Base-by-base conservation (phyloP, 805 yeast species). In the Yarrowia yakushimensis region DNA sequence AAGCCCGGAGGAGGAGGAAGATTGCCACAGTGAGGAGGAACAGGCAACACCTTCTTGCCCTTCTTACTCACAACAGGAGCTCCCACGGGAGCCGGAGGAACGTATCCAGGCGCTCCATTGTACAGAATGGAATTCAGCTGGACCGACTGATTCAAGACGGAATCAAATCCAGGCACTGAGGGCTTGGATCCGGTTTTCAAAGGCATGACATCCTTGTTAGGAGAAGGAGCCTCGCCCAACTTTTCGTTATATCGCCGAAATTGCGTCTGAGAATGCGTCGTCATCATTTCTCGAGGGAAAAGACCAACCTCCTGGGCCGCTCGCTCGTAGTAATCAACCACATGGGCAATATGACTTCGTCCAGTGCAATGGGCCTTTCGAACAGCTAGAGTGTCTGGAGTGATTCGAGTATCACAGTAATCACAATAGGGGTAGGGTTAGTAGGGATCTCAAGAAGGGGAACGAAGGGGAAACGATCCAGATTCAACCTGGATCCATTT, bases 351-450 rank as follows among this genome's bases (percentile, higher is more conserved):
- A 73, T 90, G 97, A 72, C 88, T 86, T 68, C 82, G 83, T 10
- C 97, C 97, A 39, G 81, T 76, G 42, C 88, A 72, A 73, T 90
- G 97, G 42, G 90, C 85, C 69, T 87, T 86, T 22, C 96, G 76
- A 62, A 90, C 97, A 75, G 94, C 87, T 68, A 84, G 77, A n/a
- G 94, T 87, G 73, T 90, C 96, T 71, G 90, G 97, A 1, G 97
- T 90, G 63, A 91, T 76, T 68, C 87, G 65, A 74, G 79, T 83
- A 70, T 84, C 84, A 72, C 97, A 90, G 71, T 90, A 90, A 67
- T 87, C 94, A 73, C 97, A 90, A 74, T 65, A 64, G 66, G 67
- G 71, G 70, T 66, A 46, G 55, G 63, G 61, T 41, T 52, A 55
- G 61, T 22, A 22, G 61, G 61, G 30, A n/a, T n/a, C n/a, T n/a